A percentile compares a stretch with the other conserved stretches of the same genome.
phyloP scores from a whole-genome alignment of 1,284 basidiomycete genomes.

The Trametes hirsuta region DNA sequence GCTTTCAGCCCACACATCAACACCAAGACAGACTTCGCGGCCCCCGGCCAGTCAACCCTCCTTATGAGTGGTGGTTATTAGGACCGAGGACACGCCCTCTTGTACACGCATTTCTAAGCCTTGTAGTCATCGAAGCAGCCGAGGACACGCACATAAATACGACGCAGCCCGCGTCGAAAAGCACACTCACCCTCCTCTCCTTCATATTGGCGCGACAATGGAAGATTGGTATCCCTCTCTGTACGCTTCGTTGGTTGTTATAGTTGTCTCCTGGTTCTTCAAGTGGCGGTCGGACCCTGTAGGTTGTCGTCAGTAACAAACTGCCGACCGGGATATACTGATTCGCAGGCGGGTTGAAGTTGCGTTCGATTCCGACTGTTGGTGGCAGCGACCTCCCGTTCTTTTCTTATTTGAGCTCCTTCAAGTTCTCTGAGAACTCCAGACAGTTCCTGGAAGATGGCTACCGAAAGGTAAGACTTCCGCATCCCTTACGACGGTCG shows the following conservation, averaged over 20 bases:
- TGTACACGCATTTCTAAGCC: too few relatives aligned
- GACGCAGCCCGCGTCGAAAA: too few relatives aligned
- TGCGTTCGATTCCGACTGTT: slow-evolving; percentile 33
- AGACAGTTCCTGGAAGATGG: slow-evolving; percentile 26
- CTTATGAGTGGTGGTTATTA: too few relatives aligned
- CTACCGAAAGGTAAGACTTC: slow-evolving; percentile 19
- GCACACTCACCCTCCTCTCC: too few relatives aligned
- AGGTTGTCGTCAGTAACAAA: not conserved
- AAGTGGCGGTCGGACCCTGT: not conserved
- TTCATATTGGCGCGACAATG: not conserved
- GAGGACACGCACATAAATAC: too few relatives aligned
- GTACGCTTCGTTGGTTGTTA: not conserved
- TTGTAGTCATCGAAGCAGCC: too few relatives aligned
- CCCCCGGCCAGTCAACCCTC: too few relatives aligned
- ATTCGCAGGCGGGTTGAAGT: not conserved
- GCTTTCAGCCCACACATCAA: too few relatives aligned
- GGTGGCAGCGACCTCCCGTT: slow-evolving; percentile 29
- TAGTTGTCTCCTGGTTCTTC: not conserved
- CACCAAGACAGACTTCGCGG: too few relatives aligned
- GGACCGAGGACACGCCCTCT: too few relatives aligned
- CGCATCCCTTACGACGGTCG: too few relatives aligned
- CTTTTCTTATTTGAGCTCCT: slow-evolving; percentile 31
- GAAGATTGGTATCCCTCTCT: not conserved
- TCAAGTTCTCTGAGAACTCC: slow-evolving; percentile 22
- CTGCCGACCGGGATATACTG: not conserved